These are phyloP conservation scores for Mortierella sp. DNA, from an alignment of 371 early-diverging fungal genomes.

Conservation along the genomic window DNA sequence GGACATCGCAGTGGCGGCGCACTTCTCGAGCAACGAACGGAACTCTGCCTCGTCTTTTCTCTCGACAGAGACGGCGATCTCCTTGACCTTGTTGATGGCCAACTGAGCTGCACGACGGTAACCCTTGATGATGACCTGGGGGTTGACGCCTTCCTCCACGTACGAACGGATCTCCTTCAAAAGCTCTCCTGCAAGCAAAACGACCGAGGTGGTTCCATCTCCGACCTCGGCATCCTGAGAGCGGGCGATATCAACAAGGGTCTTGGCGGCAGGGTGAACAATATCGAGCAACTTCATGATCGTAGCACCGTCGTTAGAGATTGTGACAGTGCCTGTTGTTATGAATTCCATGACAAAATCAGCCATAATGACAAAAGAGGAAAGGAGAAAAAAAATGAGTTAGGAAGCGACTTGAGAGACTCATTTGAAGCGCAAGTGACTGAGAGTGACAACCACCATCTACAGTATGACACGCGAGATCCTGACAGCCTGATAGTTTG, in stretches of 20 bases:
- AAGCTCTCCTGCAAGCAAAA: slow-evolving; percentile 97
- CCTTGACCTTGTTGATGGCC: slow-evolving; percentile 90
- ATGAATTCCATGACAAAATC: not conserved
- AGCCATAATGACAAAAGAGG: not conserved
- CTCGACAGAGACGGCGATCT: slow-evolving; percentile 85
- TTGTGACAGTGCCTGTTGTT: slow-evolving; percentile 87
- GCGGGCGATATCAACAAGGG: slow-evolving; percentile 97
- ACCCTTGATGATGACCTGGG: slow-evolving; percentile 96
- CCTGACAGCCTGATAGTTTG: not conserved
- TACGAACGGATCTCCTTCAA: slow-evolving; percentile 94
- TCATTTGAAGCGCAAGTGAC: too few relatives aligned
- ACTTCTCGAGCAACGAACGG: slow-evolving; percentile 93
- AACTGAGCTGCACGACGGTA: slow-evolving; percentile 90
- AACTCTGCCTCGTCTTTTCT: slow-evolving; percentile 85
- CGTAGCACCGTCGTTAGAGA: slow-evolving; percentile 99
- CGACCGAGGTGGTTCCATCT: slow-evolving; percentile 99
- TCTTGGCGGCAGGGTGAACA: slow-evolving; percentile 99
- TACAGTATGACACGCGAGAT: not conserved
- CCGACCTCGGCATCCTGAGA: slow-evolving; percentile 99
- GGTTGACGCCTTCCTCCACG: slow-evolving; percentile 97
- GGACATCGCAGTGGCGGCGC: slow-evolving; percentile 98
- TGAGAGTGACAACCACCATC: not conserved
- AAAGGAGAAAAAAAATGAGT: not conserved
- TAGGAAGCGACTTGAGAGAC: not conserved
- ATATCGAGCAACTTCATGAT: slow-evolving; percentile 99